Evolutionary conservation across 768 basidiomycete species (phyloP).

Genomic region (Infundibulicybe gibba): DNA sequence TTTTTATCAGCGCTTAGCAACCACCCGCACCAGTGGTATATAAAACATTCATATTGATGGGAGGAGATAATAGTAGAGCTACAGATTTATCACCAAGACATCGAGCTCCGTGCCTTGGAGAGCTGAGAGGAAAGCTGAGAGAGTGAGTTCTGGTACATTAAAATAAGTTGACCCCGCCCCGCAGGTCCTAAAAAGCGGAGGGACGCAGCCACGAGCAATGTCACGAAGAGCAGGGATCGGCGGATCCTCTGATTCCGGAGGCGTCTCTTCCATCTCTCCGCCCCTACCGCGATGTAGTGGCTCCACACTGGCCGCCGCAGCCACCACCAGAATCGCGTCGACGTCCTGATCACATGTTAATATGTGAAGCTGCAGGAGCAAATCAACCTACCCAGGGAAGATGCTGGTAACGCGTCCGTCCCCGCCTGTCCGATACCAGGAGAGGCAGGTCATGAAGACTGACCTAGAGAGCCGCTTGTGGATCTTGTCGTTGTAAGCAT

Average conservation of each 20-base stretch:
- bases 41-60: too few relatives aligned
- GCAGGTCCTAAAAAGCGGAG: too few relatives aligned
- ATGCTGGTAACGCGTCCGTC: conserved; percentile 31
- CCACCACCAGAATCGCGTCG: conserved; percentile 27
- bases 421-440: conserved; percentile 36
- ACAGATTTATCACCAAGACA: too few relatives aligned
- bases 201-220: too few relatives aligned
- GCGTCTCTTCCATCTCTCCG: background rate
- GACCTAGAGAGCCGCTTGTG: conserved; percentile 14
- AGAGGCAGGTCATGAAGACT: conserved; percentile 26
- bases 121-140: too few relatives aligned
- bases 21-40: too few relatives aligned
- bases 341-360: conserved; percentile 6
- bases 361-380: background rate
- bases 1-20: too few relatives aligned
- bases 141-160: too few relatives aligned
- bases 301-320: conserved; percentile 29
- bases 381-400: conserved; percentile 32
- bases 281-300: conserved; percentile 19
- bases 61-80: too few relatives aligned
- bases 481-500: conserved; percentile 15
- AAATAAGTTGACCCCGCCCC: too few relatives aligned
- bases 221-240: too few relatives aligned
- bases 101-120: too few relatives aligned
- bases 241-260: background rate